phyloP scores from a whole-genome alignment of 169 alveolate genomes.

The Eimeria brunetti region DNA sequence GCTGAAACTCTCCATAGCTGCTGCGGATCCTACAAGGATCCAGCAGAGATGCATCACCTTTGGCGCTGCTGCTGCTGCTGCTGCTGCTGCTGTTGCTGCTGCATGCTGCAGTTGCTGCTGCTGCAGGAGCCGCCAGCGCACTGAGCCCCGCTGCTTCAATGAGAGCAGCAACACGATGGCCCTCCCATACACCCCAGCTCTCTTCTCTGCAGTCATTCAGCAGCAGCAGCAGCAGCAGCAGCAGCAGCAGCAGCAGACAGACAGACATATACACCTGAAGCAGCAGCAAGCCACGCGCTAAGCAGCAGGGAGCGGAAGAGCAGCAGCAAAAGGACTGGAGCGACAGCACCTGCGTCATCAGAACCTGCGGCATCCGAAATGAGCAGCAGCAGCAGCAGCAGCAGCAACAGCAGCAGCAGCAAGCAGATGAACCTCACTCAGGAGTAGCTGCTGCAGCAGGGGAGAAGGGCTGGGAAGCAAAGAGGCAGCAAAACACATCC shows the following conservation, averaged over 20 bases:
- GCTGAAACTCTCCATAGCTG: constrained; percentile 47
- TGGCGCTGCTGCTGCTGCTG: constrained; percentile 33
- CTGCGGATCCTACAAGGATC: constrained; percentile 57
- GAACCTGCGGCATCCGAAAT: neutral
- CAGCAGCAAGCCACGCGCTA: neutral
- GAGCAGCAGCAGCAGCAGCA: constrained; percentile 27
- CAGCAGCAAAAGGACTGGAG: neutral
- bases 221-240: constrained; percentile 5
- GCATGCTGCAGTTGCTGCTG: neutral
- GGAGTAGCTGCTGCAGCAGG: neutral
- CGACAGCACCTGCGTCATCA: no score
- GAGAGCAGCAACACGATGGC: neutral
- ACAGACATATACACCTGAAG: neutral
- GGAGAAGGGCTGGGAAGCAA: constrained; percentile 26
- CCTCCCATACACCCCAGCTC: neutral
- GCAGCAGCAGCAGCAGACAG: constrained; percentile 2
- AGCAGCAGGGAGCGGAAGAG: neutral
- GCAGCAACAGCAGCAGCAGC: constrained; percentile 9
- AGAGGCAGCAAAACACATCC: constrained; percentile 52
- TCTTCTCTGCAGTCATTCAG: constrained; percentile 15
- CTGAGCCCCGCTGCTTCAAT: constrained; percentile 59
- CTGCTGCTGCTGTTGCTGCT: no score
- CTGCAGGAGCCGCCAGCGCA: constrained; percentile 11
- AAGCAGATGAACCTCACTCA: neutral
- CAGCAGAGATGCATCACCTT: neutral